phyloP scores from a whole-genome alignment of 129 eudicot species.

The Mikania micrantha region DNA sequence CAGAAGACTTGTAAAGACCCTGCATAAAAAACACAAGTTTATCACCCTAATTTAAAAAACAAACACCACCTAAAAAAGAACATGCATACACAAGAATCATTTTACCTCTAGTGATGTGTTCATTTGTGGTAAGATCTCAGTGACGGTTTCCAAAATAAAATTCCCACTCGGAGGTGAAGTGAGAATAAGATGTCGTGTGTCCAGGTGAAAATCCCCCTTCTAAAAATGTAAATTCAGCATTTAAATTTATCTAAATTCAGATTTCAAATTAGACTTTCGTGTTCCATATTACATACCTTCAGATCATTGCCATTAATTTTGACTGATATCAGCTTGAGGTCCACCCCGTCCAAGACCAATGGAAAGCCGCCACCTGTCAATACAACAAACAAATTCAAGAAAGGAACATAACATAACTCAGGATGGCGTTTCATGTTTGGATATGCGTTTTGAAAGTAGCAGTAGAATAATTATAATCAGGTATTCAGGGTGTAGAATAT shows the following conservation, averaged over 20 bases:
- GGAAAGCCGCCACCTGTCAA: slow-evolving; percentile 58
- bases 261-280: neutral
- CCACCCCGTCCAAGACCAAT: slow-evolving; percentile 72
- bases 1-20: slow-evolving; percentile 97
- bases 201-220: slow-evolving; percentile 65
- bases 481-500: neutral
- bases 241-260: neutral
- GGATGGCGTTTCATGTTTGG: neutral
- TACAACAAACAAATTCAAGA: neutral
- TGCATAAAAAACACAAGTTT: slow-evolving; percentile 23
- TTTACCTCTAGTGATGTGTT: slow-evolving; percentile 91
- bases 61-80: neutral
- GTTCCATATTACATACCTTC: slow-evolving; percentile 37
- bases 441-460: neutral
- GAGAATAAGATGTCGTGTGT: slow-evolving; percentile 61
- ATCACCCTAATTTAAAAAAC: neutral
- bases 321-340: slow-evolving; percentile 64
- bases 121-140: slow-evolving; percentile 68
- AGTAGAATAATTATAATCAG: neutral
- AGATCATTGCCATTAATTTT: slow-evolving; percentile 54
- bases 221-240: slow-evolving; percentile 13
- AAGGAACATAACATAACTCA: neutral
- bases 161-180: slow-evolving; percentile 68
- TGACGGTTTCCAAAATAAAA: slow-evolving; percentile 64
- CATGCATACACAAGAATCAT: neutral